A percentile compares a stretch with the other conserved stretches of the same genome.
These are phyloP conservation scores for Crithidia expoeki DNA, from an alignment of 208 protist genomes.

Conservation along the genomic window DNA sequence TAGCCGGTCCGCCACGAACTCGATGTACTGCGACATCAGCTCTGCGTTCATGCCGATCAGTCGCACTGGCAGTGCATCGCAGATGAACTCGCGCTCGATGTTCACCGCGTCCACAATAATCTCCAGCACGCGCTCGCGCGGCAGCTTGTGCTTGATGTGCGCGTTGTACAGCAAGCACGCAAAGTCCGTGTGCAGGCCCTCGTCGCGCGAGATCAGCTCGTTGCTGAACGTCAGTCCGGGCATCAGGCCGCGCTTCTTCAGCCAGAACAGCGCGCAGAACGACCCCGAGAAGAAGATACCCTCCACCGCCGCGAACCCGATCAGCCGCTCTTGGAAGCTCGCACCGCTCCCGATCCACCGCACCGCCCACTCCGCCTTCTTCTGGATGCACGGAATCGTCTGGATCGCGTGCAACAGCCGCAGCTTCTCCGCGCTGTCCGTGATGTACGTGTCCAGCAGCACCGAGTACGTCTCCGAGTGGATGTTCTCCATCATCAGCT, in stretches of 20 bases:
- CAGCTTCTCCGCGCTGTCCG: slow-evolving; percentile 92
- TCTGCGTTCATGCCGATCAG: slow-evolving; percentile 99
- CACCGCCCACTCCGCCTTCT: slow-evolving; percentile 99
- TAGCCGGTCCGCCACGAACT: slow-evolving; percentile 99
- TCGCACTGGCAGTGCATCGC: slow-evolving; percentile 95
- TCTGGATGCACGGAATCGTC: slow-evolving; percentile 95
- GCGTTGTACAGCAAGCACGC: slow-evolving; percentile 96
- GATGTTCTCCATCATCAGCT: slow-evolving; percentile 99
- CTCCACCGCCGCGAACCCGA: slow-evolving; percentile 98
- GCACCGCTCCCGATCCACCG: slow-evolving; percentile 75
- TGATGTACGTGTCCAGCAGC: slow-evolving; percentile 97
- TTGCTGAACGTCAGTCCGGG: slow-evolving; percentile 99
- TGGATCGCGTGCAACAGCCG: slow-evolving; percentile 97
- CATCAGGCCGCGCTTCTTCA: slow-evolving; percentile 99
- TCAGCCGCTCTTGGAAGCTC: slow-evolving; percentile 96
- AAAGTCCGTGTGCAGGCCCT: slow-evolving; percentile 99
- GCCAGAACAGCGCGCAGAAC: slow-evolving; percentile 99
- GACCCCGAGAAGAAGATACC: slow-evolving; percentile 99
- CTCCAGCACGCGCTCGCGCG: slow-evolving; percentile 68
- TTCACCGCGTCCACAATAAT: slow-evolving; percentile 96
- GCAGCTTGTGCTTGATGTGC: slow-evolving; percentile 94
- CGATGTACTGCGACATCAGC: slow-evolving; percentile 99
- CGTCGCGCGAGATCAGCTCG: slow-evolving; percentile 99
- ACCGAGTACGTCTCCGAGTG: slow-evolving; percentile 96
- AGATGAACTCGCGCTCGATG: slow-evolving; percentile 98